Percentiles rank a stretch among this genome's conserved stretches.
Conservation (phyloP, 2,329 filamentous ascomycete genomes). For the Fusarium newnesense region DNA sequence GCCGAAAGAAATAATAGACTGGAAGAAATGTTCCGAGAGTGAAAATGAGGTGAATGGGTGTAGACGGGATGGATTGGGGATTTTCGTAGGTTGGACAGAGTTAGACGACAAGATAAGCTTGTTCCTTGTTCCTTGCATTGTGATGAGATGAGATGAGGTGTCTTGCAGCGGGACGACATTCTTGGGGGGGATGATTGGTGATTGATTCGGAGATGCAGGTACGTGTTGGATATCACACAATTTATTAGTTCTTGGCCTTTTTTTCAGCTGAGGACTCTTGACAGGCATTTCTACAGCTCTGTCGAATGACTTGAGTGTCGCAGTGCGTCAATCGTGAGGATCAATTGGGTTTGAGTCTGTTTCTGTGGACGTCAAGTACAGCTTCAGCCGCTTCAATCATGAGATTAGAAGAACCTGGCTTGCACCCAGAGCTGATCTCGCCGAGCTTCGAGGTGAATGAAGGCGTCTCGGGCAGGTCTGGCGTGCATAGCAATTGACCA, state of each 20-base stretch:
- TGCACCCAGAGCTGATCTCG: neutral
- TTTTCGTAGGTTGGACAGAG: neutral
- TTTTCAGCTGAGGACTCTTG: neutral
- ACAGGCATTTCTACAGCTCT: neutral
- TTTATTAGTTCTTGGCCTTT: neutral
- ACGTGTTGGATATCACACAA: neutral
- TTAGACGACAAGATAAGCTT: neutral
- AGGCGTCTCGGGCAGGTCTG: too few relatives aligned
- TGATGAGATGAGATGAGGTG: neutral
- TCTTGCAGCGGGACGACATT: neutral
- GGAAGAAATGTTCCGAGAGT: too few relatives aligned
- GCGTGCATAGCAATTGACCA: neutral
- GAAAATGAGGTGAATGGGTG: neutral
- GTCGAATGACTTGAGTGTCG: too few relatives aligned
- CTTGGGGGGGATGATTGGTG: neutral
- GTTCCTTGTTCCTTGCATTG: conserved; percentile 7
- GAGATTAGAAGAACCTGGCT: neutral
- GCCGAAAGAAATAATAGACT: too few relatives aligned
- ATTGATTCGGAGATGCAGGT: neutral
- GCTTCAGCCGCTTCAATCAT: neutral
- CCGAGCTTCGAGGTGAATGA: too few relatives aligned
- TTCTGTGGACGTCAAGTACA: rapidly evolving
- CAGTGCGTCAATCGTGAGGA: neutral
- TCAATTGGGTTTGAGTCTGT: neutral
- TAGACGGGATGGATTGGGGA: neutral